Evolutionary conservation across 352 stramenopile genomes (phyloP).

Genomic region (Phytopythium delawarense): DNA sequence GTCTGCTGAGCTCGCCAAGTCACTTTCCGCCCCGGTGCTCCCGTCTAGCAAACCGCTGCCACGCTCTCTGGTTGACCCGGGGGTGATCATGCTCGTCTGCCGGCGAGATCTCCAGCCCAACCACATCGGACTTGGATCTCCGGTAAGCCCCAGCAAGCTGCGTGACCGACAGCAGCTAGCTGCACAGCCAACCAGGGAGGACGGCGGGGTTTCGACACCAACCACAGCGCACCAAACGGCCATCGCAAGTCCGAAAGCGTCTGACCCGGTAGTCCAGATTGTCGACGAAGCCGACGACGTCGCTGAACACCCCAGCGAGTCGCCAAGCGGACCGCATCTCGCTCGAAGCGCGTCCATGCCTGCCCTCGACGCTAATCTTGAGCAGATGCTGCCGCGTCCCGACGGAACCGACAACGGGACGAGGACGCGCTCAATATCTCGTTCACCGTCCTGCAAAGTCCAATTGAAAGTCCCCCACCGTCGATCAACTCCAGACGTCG

Average conservation of each 20-base stretch:
- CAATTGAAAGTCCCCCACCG: background rate
- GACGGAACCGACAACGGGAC: background rate
- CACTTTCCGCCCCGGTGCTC: conserved; percentile 29
- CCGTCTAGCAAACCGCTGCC: conserved; percentile 8
- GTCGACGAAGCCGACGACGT: background rate
- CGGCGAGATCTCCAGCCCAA: conserved; percentile 11
- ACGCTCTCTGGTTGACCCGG: conserved; percentile 31
- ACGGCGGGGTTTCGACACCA: background rate
- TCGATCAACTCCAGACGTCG: background rate
- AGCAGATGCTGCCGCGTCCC: background rate
- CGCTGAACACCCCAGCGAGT: background rate
- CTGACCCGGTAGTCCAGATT: background rate
- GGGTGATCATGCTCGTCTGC: conserved; percentile 29
- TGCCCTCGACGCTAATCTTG: background rate
- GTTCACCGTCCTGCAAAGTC: background rate
- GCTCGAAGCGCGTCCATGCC: conserved; percentile 5
- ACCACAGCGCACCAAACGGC: background rate
- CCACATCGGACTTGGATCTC: background rate
- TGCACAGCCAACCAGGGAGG: background rate
- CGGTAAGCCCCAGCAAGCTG: background rate
- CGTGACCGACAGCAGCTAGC: background rate
- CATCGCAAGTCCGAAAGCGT: background rate
- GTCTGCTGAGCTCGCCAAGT: conserved; percentile 14
- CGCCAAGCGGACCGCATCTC: background rate
- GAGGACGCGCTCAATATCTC: background rate